Base-by-base conservation (phyloP, 31 red algal species). In the Endocladia muricata region DNA sequence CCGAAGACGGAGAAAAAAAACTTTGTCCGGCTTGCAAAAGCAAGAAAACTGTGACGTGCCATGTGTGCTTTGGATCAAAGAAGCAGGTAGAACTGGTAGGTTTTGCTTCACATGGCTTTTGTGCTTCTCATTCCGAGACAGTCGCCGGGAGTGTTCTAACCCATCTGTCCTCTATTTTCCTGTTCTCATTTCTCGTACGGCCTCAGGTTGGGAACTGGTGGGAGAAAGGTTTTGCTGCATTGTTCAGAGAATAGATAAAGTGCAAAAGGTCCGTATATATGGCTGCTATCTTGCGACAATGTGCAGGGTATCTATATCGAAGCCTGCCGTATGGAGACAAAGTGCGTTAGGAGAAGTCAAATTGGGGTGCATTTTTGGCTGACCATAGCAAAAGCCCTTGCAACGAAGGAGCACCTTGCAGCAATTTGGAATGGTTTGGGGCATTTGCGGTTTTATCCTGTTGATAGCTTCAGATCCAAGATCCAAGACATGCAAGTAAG, bases 71-170 rank as follows among this genome's bases (percentile, higher is more conserved):
- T 57, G 92, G 92, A 3, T 68, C 78, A 23, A 70, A 61, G 47
- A 83, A 89, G 37, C 61, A 89, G 21, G 74, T 89, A 8, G 92
- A 94, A 26, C 43, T 94, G 49, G 83, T 87, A 87, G 51, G 73
- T 79, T 33, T 6, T 26, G 25, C 0, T 19, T 22, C 34, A n/a
- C 23, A 23, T 7, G 23, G n/a, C 1, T 36, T 21, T 40, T 41
- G 23, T 19, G 33, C 13, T 9, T 2, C 33, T 8, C 0, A 0
- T 23, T 4, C 61, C 7, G 39, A 49, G 44, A 19, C 19, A 49
- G 19, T 49, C n/a, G 44, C 8, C 19, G 0, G n/a, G 7, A n/a
- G 26, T 32, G 21, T 7, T 28, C 19, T 67, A 32, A 23, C 19
- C 33, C 39, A 36, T 67, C 17, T 4, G 17, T 32, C 31, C 3